Percentiles rank a stretch among this genome's conserved stretches.
Conservation (phyloP, 352 stramenopile species). For the Phytophthora crassamura region DNA sequence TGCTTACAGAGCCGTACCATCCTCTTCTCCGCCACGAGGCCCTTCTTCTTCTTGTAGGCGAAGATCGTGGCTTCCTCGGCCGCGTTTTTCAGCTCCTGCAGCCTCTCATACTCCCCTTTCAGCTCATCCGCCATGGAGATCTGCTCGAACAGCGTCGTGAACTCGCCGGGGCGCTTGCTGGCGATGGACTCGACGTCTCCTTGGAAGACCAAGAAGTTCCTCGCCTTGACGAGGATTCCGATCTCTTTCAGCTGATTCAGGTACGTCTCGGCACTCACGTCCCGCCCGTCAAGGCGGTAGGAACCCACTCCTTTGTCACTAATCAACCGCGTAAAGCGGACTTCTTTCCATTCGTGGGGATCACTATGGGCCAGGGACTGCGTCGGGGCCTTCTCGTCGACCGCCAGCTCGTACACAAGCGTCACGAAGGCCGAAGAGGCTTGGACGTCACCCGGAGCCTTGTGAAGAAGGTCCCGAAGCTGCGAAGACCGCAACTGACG, state of each 20-base stretch:
- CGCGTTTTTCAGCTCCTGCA: constrained; percentile 92
- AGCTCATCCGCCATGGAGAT: constrained; percentile 93
- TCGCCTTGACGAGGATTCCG: constrained; percentile 97
- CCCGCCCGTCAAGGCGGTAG: constrained; percentile 82
- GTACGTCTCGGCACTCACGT: constrained; percentile 94
- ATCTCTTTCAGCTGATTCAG: constrained; percentile 94
- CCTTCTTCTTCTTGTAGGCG: constrained; percentile 97
- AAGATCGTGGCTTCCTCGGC: constrained; percentile 95
- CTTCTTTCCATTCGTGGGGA: constrained; percentile 42
- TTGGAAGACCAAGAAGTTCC: constrained; percentile 99
- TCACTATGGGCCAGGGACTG: constrained; percentile 22
- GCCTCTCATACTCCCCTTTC: constrained; percentile 74
- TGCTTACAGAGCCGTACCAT: too few relatives aligned
- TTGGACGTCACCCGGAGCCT: constrained; percentile 58
- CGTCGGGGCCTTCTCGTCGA: constrained; percentile 60
- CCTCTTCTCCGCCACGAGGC: constrained; percentile 92
- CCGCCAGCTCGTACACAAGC: constrained; percentile 93
- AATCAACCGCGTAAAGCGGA: constrained; percentile 95
- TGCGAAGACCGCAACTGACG: constrained; percentile 96
- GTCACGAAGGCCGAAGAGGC: constrained; percentile 86
- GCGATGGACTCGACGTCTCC: constrained; percentile 99
- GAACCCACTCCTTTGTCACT: constrained; percentile 88
- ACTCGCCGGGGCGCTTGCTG: constrained; percentile 94
- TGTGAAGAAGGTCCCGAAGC: constrained; percentile 97
- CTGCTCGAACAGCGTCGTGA: constrained; percentile 98